These are phyloP conservation scores for Galerina marginata DNA, from an alignment of 768 basidiomycete genomes.

Conservation along the genomic window DNA sequence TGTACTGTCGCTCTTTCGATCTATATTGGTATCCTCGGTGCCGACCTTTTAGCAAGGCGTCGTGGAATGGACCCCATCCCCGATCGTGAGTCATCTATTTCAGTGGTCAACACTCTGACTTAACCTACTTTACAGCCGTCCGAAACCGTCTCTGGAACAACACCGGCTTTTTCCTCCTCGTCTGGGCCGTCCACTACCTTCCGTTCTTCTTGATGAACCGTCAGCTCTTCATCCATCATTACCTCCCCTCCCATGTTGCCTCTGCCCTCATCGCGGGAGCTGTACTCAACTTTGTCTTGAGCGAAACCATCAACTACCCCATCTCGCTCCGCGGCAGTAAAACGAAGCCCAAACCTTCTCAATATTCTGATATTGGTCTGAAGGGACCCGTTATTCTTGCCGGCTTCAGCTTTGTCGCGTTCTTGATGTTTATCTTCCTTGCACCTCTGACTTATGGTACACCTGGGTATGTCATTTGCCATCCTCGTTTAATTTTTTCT, in stretches of 20 bases:
- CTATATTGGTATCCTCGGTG: constrained; percentile 87
- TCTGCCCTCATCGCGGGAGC: constrained; percentile 92
- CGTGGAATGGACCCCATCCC: constrained; percentile 86
- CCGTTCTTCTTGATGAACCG: constrained; percentile 99
- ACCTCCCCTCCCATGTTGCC: constrained; percentile 94
- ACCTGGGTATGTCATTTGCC: constrained; percentile 69
- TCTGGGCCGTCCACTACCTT: constrained; percentile 95
- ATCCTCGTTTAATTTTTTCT: constrained; percentile 6
- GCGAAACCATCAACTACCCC: constrained; percentile 92
- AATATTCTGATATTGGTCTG: constrained; percentile 77
- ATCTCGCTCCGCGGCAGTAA: constrained; percentile 77
- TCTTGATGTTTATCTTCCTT: constrained; percentile 74
- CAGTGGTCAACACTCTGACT: background rate
- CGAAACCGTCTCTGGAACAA: constrained; percentile 96
- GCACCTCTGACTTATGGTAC: constrained; percentile 94
- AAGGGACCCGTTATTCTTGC: constrained; percentile 73
- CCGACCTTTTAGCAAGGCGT: constrained; percentile 88
- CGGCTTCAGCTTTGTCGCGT: constrained; percentile 62
- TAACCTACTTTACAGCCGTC: constrained; percentile 58
- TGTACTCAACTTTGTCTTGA: constrained; percentile 87
- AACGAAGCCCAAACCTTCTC: constrained; percentile 57
- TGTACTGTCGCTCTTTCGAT: constrained; percentile 86
- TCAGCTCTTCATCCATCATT: constrained; percentile 97
- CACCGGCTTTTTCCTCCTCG: constrained; percentile 91
- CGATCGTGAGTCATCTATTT: constrained; percentile 64